Conservation (phyloP, 2,329 filamentous ascomycete species). For the Fusarium sp. region DNA sequence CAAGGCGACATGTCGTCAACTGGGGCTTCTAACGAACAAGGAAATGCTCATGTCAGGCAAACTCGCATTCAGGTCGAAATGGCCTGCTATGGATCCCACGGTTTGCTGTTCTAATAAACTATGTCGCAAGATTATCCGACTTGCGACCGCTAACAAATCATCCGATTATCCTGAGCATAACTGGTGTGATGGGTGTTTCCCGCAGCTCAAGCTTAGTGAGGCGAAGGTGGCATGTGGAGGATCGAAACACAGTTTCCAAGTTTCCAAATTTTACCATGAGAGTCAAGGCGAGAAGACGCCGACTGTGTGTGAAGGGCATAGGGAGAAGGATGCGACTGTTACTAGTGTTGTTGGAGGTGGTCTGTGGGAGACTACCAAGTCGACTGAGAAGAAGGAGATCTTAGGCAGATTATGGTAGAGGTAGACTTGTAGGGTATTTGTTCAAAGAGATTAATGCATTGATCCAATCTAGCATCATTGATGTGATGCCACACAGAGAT, state of each 20-base stretch:
- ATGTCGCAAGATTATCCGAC: conserved; percentile 47
- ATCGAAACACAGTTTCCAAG: conserved; percentile 44
- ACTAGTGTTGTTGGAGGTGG: background rate
- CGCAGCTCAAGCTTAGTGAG: conserved; percentile 40
- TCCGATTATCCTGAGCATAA: conserved; percentile 36
- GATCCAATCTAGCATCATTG: background rate
- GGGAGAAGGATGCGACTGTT: background rate
- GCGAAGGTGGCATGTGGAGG: conserved; percentile 37
- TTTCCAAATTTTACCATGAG: conserved; percentile 49
- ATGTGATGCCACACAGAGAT: background rate
- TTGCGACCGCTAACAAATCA: conserved; percentile 32
- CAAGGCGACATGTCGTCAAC: conserved; percentile 45
- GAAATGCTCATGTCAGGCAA: conserved; percentile 21
- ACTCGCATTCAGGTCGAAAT: conserved; percentile 2
- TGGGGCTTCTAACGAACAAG: conserved; percentile 36
- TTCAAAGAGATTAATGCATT: background rate
- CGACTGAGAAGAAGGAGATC: background rate
- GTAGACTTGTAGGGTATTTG: background rate
- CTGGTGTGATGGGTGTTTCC: conserved; percentile 48
- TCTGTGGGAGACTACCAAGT: conserved; percentile 5
- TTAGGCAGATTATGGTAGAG: background rate
- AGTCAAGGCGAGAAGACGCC: conserved; percentile 44
- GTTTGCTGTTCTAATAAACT: conserved; percentile 53
- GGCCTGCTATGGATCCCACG: conserved; percentile 43
- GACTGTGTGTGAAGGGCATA: conserved; percentile 33